Base-by-base conservation (phyloP, 345 rosid genomes). In the Trapa bicornis region DNA sequence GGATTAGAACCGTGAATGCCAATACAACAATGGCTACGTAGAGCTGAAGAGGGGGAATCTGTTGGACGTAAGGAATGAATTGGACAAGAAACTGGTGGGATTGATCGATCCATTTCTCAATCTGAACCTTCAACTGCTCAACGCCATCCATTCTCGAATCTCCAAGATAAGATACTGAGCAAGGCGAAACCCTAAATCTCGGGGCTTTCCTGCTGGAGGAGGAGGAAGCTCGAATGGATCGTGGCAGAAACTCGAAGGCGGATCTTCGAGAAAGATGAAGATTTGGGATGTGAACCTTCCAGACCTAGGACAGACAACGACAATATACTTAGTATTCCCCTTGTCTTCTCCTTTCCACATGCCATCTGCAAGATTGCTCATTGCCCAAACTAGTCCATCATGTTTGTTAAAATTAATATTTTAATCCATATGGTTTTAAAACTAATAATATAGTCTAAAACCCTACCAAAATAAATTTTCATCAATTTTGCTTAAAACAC, bases 21-120 rank as follows among this genome's bases (percentile, higher is more conserved):
- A 89, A 71, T 70, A 83, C 80, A 65, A 79, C 81, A 69, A 78
- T 52, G 35, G 89, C 86, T 39, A 76, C 82, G 75, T 82, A 93
- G 70, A 90, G 90, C 71, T 86, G 96, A 57, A 63, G 38, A 1
- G 86, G 85, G 10, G 96, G 91, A 61, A 84, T 75, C 70, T 84
- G 81, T 56, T 78, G 79, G 35, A 65, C 68, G 74, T 74, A 82
- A 37, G 85, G 85, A 61, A 81, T 71, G 65, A 77, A 87, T 67
- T 76, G 88, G 66, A 73, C 73, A 65, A 75, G 17, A 85, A 82
- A 80, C 10, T 82, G 79, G 75, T 78, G 80, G 2, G 78, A 76
- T 41, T 87, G 79, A 37, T 69, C 76, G 72, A 70, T 82, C 86
- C 80, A 75, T 15, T 37, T 22, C 70, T 69, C 73, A 47, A 69